Base-by-base conservation (phyloP, 306 rosid species). In the Prosopis cineraria region DNA sequence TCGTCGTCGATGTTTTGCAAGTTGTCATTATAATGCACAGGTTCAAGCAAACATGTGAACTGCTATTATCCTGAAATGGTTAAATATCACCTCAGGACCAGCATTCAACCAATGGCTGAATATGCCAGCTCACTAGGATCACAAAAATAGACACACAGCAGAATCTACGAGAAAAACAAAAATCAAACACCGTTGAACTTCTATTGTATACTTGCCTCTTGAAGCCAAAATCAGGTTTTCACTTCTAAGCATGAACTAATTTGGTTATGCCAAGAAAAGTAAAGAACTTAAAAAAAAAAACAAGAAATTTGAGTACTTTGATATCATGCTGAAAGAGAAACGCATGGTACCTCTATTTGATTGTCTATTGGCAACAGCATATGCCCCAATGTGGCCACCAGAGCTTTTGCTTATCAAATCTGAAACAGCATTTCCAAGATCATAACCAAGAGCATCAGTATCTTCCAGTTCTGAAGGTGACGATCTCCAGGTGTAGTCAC, bases 361-460 rank as follows among this genome's bases (percentile, higher is more conserved):
- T 75, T 93, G 93, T 84, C 93, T 83, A 80, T 79, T 86, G 78
- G 89, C 77, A 83, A 88, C 91, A 82, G 90, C 79, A 75, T 87
- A 91, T 79, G 85, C 91, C 30, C 88, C 91, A 76, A 89, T 83
- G 78, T 88, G 90, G 77, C 90, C 90, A 69, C 85, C 86, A 70
- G 95, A 87, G 62, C 84, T 79, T 86, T 85, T 87, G 81, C 87
- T 84, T 77, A 88, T 85, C 40, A 83, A 93, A 82, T 90, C 93
- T 60, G 98, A 88, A 87, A 90, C 89, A 72, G 86, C 87, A 86
- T 83, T 81, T 69, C 88, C 91, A 74, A 90, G 79, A 37, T 92
- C 97, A 85, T 85, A 90, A 68, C 88, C 90, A 72, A 90, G 87
- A 75, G 89, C 80, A 44, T 86, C 82, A 68, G 93, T 74, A 53